Evolutionary conservation across 768 basidiomycete genomes (phyloP), one percentile per base, ranked within the genome.

Genomic region (Amanita phalloides): DNA sequence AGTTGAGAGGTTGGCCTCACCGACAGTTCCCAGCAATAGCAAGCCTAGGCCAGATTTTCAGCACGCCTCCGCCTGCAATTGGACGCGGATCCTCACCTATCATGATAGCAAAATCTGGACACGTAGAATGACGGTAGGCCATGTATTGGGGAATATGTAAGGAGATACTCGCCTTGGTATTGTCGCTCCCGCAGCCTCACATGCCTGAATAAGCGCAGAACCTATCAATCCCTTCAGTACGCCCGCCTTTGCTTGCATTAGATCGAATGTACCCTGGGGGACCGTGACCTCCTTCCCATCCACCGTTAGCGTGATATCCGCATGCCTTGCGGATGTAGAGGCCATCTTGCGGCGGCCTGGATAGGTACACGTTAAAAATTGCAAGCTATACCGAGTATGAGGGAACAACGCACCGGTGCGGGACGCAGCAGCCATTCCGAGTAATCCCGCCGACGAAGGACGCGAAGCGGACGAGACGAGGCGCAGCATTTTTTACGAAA

Each of bases 201-300:
- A 95, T 54, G 93, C 93, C 68, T 96, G 93, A 64, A 96, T 95
- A 62, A 95, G 73, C n/a, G 93, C 93, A 58, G 91, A 89, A 50
- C 90, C 90, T 91, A 53, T 41, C 36, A 47, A 60, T 56, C 55
- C 53, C 36, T 4, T 17, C 48, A 41, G 35, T 51, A 48, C 32
- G 30, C 43, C 41, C n/a, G 23, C 0, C 23, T 14, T 8, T 7
- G 25, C 45, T 23, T 26, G 25, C 25, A 9, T 45, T n/a, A 17
- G 6, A 48, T 45, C 43, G 43, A 43, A 39, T n/a, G 51, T 53
- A 89, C 94, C 95, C 73, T 95, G 92, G 25, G 92, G 92, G 35
- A 99, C 93, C 2, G 91, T 93, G 20, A 99, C 93, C 71, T 93
- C 87, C 69, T 94, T 96, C 56, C 95, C 95, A 67, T 99, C 94